These are phyloP conservation scores for Penstemon davidsonii DNA, from an alignment of 257 asterid species.

Conservation along the genomic window DNA sequence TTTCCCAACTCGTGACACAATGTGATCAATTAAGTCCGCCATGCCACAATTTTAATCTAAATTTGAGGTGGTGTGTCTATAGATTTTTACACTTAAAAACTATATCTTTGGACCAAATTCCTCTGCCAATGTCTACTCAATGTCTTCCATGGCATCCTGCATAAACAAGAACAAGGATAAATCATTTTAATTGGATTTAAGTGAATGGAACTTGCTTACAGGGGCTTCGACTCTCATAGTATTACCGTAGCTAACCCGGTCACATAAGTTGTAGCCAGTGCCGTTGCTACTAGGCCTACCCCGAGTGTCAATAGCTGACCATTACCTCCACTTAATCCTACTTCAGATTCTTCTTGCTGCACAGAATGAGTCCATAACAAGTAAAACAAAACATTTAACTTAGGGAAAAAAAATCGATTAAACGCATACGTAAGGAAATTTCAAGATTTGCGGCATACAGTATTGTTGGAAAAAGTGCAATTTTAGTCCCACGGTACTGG, in stretches of 20 bases:
- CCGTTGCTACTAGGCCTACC: conserved; percentile 75
- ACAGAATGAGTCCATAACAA: background rate
- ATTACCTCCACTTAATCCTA: conserved; percentile 63
- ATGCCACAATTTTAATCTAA: conserved; percentile 19
- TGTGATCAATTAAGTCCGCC: background rate
- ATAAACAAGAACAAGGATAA: conserved; percentile 1
- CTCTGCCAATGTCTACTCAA: conserved; percentile 35
- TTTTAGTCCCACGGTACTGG: no score
- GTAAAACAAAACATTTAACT: no score
- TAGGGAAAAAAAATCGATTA: no score
- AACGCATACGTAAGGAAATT: no score
- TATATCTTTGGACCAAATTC: background rate
- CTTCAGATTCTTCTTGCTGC: conserved; percentile 84
- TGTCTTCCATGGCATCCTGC: conserved; percentile 59
- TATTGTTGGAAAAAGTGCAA: no score
- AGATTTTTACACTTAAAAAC: conserved; percentile 15
- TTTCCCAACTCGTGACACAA: background rate
- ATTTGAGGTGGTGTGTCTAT: conserved; percentile 16
- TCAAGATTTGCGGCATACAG: no score
- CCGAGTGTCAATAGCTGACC: conserved; percentile 83
- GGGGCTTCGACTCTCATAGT: background rate
- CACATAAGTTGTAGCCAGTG: conserved; percentile 80
- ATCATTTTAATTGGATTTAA: background rate
- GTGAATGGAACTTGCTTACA: no score
- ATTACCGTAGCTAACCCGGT: conserved; percentile 87